Evolutionary conservation across 768 basidiomycete genomes (phyloP).

Genomic region (Boletus pseudo-olivaceus): DNA sequence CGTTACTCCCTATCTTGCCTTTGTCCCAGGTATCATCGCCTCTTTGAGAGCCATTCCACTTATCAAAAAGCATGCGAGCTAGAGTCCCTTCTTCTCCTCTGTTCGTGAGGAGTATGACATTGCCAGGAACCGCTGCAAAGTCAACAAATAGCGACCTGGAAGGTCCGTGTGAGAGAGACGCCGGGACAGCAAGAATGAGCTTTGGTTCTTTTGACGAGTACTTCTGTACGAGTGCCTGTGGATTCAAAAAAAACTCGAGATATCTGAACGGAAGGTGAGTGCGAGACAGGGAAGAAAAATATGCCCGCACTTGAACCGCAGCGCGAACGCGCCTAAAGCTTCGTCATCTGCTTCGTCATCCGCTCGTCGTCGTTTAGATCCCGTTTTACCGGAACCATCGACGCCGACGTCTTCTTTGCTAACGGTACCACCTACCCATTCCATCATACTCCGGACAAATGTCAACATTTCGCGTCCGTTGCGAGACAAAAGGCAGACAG

Average conservation of each 20-base stretch:
- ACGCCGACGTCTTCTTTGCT: slow-evolving; percentile 90
- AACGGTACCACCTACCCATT: slow-evolving; percentile 96
- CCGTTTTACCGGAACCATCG: slow-evolving; percentile 55
- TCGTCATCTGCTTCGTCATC: slow-evolving; percentile 79
- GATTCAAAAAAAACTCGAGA: slow-evolving; percentile 87
- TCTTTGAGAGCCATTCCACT: slow-evolving; percentile 84
- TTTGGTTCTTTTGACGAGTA: slow-evolving; percentile 90
- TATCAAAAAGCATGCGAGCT: slow-evolving; percentile 71
- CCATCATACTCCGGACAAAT: slow-evolving; percentile 95
- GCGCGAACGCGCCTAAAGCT: slow-evolving; percentile 76
- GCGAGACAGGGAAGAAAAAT: neutral
- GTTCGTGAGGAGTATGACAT: slow-evolving; percentile 83
- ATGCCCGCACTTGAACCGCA: slow-evolving; percentile 79
- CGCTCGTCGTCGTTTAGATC: slow-evolving; percentile 50
- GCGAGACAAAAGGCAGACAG: slow-evolving; percentile 89
- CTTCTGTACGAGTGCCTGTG: slow-evolving; percentile 72
- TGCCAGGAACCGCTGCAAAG: slow-evolving; percentile 79
- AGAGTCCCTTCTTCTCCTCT: slow-evolving; percentile 80
- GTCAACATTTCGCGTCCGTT: slow-evolving; percentile 92
- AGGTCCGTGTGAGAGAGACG: slow-evolving; percentile 88
- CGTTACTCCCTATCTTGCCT: slow-evolving; percentile 81
- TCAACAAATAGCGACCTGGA: slow-evolving; percentile 83
- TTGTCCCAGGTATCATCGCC: slow-evolving; percentile 82
- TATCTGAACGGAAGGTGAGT: slow-evolving; percentile 48
- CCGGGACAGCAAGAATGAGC: slow-evolving; percentile 89